These are phyloP conservation scores for Kentomonas sorsogonicus DNA, from an alignment of 208 protist species.

Conservation along the genomic window DNA sequence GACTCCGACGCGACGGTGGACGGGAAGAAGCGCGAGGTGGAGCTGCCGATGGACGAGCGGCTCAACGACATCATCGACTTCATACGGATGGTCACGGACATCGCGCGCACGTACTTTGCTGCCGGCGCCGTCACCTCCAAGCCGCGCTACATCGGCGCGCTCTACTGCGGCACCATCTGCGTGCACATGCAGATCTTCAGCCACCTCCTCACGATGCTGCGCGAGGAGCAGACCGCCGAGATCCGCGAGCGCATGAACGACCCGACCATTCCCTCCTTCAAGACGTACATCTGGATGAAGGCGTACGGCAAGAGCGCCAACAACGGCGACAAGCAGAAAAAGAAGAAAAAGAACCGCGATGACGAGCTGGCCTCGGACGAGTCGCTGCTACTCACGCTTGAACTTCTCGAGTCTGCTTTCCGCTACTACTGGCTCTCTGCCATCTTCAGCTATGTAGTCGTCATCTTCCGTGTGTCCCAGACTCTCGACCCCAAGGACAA, in stretches of 20 bases:
- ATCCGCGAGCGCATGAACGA: not conserved
- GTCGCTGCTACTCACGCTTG: slow-evolving; percentile 10
- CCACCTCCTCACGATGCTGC: slow-evolving; percentile 10
- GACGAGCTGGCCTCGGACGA: not conserved
- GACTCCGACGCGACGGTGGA: not conserved
- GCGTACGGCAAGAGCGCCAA: too few species aligned
- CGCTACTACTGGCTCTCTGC: slow-evolving; percentile 13
- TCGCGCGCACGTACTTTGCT: slow-evolving; percentile 20
- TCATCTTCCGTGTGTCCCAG: slow-evolving; percentile 4
- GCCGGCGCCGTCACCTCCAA: too few species aligned
- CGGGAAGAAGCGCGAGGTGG: not conserved
- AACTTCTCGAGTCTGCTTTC: slow-evolving; percentile 13
- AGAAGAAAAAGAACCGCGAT: too few species aligned
- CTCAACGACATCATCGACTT: slow-evolving; percentile 16
- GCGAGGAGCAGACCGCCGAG: slow-evolving; percentile 7
- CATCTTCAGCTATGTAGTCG: slow-evolving; percentile 15
- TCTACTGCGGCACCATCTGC: slow-evolving; percentile 12
- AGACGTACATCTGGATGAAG: too few species aligned
- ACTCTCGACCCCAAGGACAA: slow-evolving; percentile 13
- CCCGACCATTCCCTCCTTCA: too few species aligned
- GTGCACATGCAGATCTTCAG: slow-evolving; percentile 16
- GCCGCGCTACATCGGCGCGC: slow-evolving; percentile 9
- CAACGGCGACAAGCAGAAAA: too few species aligned
- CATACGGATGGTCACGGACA: slow-evolving; percentile 15
- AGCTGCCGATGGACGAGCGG: slow-evolving; percentile 10